These are phyloP conservation scores for Cercospora citrullina DNA, from an alignment of 2,329 filamentous ascomycete genomes.

Conservation along the genomic window DNA sequence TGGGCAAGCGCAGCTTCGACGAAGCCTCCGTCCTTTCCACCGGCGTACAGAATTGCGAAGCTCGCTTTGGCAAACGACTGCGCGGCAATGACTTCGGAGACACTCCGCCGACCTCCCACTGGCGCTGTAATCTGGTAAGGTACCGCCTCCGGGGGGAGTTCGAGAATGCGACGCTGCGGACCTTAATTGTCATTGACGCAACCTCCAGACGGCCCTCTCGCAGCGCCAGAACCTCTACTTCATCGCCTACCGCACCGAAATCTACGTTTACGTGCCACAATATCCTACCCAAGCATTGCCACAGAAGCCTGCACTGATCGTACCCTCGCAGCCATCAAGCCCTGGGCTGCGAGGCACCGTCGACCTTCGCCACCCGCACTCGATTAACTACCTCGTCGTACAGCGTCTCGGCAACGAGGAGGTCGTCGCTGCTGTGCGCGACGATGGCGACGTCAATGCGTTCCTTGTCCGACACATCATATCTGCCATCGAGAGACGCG, in stretches of 20 bases:
- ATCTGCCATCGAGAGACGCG: conserved; percentile 38
- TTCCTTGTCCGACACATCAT: conserved; percentile 42
- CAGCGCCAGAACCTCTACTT: conserved; percentile 52
- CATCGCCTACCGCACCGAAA: conserved; percentile 43
- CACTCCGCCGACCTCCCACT: conserved; percentile 35
- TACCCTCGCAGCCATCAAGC: conserved; percentile 43
- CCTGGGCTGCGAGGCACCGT: conserved; percentile 38
- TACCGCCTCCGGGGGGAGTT: neutral
- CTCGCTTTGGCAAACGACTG: conserved; percentile 32
- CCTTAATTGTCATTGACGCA: conserved; percentile 1
- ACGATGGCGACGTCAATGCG: conserved; percentile 58
- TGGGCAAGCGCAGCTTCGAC: conserved; percentile 25
- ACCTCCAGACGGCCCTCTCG: conserved; percentile 46
- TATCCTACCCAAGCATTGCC: conserved; percentile 46
- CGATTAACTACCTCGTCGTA: conserved; percentile 48
- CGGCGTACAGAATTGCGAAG: conserved; percentile 30
- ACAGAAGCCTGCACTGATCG: conserved; percentile 40
- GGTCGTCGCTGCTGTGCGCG: conserved; percentile 53
- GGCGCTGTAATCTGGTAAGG: conserved; percentile 46
- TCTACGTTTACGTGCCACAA: conserved; percentile 47
- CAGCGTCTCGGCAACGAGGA: conserved; percentile 50
- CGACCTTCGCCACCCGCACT: conserved; percentile 43
- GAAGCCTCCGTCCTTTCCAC: conserved; percentile 30
- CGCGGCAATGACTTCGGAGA: conserved; percentile 28
- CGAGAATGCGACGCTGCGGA: neutral